phyloP scores from a whole-genome alignment of 176 grass and related monocot genomes.

The Pharus latifolius region DNA sequence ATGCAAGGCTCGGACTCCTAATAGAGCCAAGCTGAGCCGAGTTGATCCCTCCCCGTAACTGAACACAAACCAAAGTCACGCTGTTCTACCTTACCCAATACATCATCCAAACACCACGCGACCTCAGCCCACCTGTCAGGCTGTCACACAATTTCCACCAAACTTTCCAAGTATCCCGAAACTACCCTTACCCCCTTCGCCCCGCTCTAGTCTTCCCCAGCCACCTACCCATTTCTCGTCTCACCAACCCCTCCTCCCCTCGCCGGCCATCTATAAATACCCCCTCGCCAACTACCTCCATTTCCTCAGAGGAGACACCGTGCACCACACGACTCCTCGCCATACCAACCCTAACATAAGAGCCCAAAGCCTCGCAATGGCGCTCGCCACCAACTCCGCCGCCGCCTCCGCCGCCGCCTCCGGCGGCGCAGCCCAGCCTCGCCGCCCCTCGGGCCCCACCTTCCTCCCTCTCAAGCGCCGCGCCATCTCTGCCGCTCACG shows the following conservation, averaged over 20 bases:
- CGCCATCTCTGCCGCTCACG: constrained; percentile 45
- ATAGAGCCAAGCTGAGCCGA: neutral
- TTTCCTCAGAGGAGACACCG: constrained; percentile 22
- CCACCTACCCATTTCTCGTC: neutral
- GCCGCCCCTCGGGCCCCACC: neutral
- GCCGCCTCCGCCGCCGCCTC: constrained; percentile 20
- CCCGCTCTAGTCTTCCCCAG: neutral
- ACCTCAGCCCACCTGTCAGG: too few relatives aligned
- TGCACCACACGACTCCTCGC: constrained; percentile 16
- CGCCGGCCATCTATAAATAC: constrained; percentile 29
- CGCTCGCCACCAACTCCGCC: constrained; percentile 45
- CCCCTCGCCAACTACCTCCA: constrained; percentile 10
- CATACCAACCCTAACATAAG: neutral
- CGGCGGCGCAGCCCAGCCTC: constrained; percentile 9
- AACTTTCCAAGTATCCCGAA: too few relatives aligned
- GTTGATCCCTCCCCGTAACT: too few relatives aligned
- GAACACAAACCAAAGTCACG: too few relatives aligned
- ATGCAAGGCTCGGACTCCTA: too few relatives aligned
- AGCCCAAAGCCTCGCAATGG: constrained; percentile 18
- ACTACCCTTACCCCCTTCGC: constrained; percentile 1
- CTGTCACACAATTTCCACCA: too few relatives aligned
- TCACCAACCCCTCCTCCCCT: constrained; percentile 19
- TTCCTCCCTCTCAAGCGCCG: constrained; percentile 40
- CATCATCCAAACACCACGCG: too few relatives aligned
- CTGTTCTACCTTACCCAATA: too few relatives aligned